Base-by-base conservation (phyloP, 2,329 filamentous ascomycete genomes). In the Didymella pinodella region DNA sequence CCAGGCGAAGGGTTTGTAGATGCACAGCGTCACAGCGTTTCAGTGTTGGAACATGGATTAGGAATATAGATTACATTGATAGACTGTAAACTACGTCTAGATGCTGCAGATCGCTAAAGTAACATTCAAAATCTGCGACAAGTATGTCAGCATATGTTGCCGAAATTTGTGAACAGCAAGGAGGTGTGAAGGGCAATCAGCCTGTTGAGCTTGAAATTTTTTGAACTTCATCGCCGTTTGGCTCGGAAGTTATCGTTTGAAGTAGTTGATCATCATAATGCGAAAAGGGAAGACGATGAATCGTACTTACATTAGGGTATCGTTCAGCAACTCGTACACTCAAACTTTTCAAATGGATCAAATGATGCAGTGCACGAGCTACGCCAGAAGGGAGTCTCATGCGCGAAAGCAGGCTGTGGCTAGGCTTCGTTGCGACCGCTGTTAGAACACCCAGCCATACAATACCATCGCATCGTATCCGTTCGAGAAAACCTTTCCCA, bases 141-240 rank as follows among this genome's bases (percentile, higher is more conserved):
- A 38, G 12, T 20, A n/a, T 52, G 65, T 71, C 57, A 71, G 68
- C 59, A 45, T 34, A 38, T 49, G 53, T 54, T 32, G 31, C 32
- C 25, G 6, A 12, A 29, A 8, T 7, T 40, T n/a, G 16, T 31
- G 49, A 16, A 34, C 48, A 38, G 48, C 38, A 55, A 56, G 25
- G 54, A 22, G 31, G n/a, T 45, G 14, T 41, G 36, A 52, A 54
- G 28, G 43, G 59, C 55, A 62, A 75, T 84, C 82, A 84, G 80
- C 80, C 78, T 83, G 81, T 83, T 83, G 81, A 84, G 82, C 81
- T 83, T 83, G 81, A 83, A 73, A 76, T 76, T 70, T 44, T 74
- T 73, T 67, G 64, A 65, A 70, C 74, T 74, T 75, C 74, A 76
- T 69, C 63, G 74, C 65, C 66, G 41, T 67, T 41, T 63, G 65